A percentile compares a stretch with the other conserved stretches of the same genome.
These are phyloP conservation scores for Kwoniella bestiolae DNA, from an alignment of 768 basidiomycete genomes.

Conservation along the genomic window DNA sequence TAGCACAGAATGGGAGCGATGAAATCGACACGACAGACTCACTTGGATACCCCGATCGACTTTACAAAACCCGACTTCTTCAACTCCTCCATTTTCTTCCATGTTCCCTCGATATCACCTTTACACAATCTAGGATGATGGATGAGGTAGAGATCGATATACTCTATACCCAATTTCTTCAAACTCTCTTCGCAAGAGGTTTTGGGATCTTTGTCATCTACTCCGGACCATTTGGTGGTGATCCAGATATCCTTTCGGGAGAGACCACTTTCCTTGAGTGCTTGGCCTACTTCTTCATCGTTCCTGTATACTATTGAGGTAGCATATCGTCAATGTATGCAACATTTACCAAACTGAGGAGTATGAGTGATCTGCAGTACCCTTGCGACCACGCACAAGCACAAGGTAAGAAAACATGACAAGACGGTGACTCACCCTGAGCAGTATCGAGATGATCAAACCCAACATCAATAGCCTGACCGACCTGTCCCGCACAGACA, in stretches of 20 bases:
- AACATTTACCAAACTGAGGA: too few relatives aligned
- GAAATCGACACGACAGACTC: too few relatives aligned
- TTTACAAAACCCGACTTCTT: slow-evolving; percentile 42
- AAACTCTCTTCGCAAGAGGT: slow-evolving; percentile 67
- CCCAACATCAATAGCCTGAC: slow-evolving; percentile 49
- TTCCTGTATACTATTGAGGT: slow-evolving; percentile 54
- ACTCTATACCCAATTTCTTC: slow-evolving; percentile 53
- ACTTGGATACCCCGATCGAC: slow-evolving; percentile 58
- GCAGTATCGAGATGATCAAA: slow-evolving; percentile 55
- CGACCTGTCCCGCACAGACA: slow-evolving; percentile 42
- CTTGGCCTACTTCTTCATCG: slow-evolving; percentile 50
- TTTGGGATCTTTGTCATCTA: slow-evolving; percentile 29
- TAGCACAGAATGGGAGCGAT: too few relatives aligned
- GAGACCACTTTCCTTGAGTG: slow-evolving; percentile 40
- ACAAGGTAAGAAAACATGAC: too few relatives aligned
- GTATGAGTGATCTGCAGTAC: too few relatives aligned
- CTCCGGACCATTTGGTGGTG: slow-evolving; percentile 50
- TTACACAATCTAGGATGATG: slow-evolving; percentile 40
- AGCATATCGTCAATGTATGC: neutral
- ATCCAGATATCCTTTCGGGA: slow-evolving; percentile 48
- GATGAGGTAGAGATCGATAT: slow-evolving; percentile 49
- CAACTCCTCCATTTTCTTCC: slow-evolving; percentile 45
- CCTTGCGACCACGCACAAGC: too few relatives aligned
- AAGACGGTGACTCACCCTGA: slow-evolving; percentile 30
- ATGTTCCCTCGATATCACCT: slow-evolving; percentile 43